These are phyloP conservation scores for Croton setiger DNA, from an alignment of 441 rosid genomes.

Conservation along the genomic window DNA sequence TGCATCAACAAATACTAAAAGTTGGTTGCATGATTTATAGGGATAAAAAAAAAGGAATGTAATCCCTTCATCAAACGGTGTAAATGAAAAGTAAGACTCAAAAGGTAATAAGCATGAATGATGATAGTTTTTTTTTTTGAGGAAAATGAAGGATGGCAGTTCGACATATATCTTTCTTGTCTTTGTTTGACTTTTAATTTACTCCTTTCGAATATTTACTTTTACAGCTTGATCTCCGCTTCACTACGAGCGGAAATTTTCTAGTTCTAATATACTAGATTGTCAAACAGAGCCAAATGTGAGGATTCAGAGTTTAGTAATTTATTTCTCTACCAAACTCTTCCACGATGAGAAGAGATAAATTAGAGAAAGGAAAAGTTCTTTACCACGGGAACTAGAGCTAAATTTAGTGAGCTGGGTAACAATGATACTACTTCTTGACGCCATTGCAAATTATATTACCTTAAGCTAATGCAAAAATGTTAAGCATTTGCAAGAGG, in stretches of 20 bases:
- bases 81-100: background rate
- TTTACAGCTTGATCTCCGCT: background rate
- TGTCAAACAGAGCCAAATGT: background rate
- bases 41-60: background rate
- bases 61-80: background rate
- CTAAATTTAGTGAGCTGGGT: background rate
- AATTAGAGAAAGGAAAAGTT: background rate
- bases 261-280: background rate
- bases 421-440: background rate
- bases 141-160: background rate
- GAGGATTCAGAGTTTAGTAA: background rate
- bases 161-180: background rate
- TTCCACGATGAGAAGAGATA: background rate
- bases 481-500: background rate
- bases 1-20: constrained; percentile 20
- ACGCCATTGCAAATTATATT: too few relatives aligned
- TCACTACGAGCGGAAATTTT: background rate
- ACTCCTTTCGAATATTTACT: background rate
- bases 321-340: background rate
- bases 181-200: background rate
- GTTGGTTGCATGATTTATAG: background rate
- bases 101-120: background rate
- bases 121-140: background rate
- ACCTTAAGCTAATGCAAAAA: background rate
- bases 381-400: background rate